Evolutionary conservation across 768 basidiomycete genomes (phyloP).

Genomic region (Auricularia heimuer): DNA sequence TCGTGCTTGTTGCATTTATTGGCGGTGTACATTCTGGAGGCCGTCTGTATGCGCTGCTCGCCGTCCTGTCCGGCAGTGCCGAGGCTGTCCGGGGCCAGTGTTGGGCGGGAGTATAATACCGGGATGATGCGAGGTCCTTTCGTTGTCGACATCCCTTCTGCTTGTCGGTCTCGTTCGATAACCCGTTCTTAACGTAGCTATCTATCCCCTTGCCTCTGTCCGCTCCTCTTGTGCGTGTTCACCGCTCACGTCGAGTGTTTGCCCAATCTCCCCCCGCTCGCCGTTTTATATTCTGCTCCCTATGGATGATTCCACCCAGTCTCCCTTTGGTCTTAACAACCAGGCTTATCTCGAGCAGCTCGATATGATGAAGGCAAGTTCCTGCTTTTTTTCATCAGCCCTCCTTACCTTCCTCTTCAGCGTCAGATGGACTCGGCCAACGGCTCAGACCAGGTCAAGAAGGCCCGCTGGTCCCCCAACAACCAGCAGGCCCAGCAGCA

Average conservation of each 20-base stretch:
- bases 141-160: not conserved
- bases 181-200: not conserved
- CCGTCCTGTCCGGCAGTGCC: no score
- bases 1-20: no score
- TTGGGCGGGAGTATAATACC: not conserved
- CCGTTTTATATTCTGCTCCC: not conserved
- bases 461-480: conserved; percentile 80
- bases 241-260: not conserved
- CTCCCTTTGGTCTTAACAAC: not conserved
- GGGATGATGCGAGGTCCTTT: not conserved
- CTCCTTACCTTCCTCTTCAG: conserved; percentile 28
- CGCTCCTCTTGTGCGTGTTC: not conserved
- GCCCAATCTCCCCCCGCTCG: not conserved
- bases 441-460: conserved; percentile 72
- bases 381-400: not conserved
- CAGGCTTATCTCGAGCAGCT: conserved; percentile 28
- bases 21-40: no score
- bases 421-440: conserved; percentile 78
- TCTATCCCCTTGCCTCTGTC: not conserved
- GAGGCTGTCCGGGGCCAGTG: not conserved
- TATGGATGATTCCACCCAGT: not conserved
- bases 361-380: conserved; percentile 82
- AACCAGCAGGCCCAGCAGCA: conserved; percentile 29
- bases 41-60: no score
- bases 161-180: not conserved